phyloP scores from a whole-genome alignment of 306 rosid species.

The Quillaja saponaria region DNA sequence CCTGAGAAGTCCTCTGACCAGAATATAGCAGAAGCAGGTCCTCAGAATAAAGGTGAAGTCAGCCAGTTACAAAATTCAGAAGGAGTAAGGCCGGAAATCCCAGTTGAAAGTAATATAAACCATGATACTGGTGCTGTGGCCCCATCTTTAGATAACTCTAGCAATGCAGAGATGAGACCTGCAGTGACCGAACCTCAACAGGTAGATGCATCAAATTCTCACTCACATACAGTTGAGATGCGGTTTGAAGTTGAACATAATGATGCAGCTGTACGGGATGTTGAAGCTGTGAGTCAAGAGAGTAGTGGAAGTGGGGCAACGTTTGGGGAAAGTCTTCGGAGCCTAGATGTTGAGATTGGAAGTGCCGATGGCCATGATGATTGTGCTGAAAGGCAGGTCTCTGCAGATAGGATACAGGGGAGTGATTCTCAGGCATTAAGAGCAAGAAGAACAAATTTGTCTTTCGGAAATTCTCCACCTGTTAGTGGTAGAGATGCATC shows the following conservation, averaged over 20 bases:
- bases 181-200: conserved; percentile 51
- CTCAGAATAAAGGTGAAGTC: conserved; percentile 48
- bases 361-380: conserved; percentile 98
- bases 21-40: conserved; percentile 39
- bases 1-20: conserved; percentile 63
- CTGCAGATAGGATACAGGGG: conserved; percentile 61
- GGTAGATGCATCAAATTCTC: conserved; percentile 48
- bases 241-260: conserved; percentile 85
- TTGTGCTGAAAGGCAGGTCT: conserved; percentile 83
- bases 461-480: conserved; percentile 62
- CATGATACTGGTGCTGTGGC: conserved; percentile 44
- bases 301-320: conserved; percentile 99
- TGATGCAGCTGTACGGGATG: conserved; percentile 76
- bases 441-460: conserved; percentile 60
- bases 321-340: conserved; percentile 92
- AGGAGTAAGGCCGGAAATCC: conserved; percentile 48
- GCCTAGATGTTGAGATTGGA: conserved; percentile 98
- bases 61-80: conserved; percentile 53
- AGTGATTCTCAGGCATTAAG: conserved; percentile 84
- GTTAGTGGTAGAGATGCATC: conserved; percentile 77
- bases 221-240: conserved; percentile 73
- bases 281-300: conserved; percentile 97
- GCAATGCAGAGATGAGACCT: conserved; percentile 47
- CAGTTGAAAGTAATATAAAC: conserved; percentile 52
- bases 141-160: conserved; percentile 33